Evolutionary conservation across 306 rosid species (phyloP).

Genomic region (Inga laurina): DNA sequence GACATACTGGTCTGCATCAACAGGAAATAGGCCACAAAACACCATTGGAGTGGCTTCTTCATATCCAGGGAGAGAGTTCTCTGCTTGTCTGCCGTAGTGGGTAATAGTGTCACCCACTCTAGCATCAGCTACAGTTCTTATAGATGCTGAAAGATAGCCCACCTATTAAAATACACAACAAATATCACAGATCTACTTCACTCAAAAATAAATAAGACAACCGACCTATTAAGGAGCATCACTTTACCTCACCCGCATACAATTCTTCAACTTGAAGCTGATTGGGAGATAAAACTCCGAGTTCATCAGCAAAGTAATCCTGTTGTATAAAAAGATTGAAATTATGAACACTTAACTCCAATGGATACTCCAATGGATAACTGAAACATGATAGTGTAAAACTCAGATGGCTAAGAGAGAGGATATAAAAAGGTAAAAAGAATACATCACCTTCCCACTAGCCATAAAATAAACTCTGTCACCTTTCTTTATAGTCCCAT

Average conservation of each 20-base stretch:
- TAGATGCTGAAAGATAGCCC: slow-evolving; percentile 92
- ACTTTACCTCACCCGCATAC: slow-evolving; percentile 86
- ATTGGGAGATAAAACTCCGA: slow-evolving; percentile 90
- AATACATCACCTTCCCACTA: slow-evolving; percentile 68
- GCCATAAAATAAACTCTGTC: slow-evolving; percentile 93
- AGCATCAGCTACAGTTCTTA: slow-evolving; percentile 96
- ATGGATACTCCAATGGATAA: neutral
- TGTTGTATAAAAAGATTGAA: slow-evolving; percentile 34
- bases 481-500: slow-evolving; percentile 90
- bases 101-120: slow-evolving; percentile 96
- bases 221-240: slow-evolving; percentile 24
- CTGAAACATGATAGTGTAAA: slow-evolving; percentile 11
- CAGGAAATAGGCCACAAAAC: slow-evolving; percentile 96
- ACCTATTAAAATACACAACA: slow-evolving; percentile 54
- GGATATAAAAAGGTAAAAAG: slow-evolving; percentile 18
- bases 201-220: neutral
- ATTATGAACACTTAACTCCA: slow-evolving; percentile 14
- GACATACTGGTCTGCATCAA: slow-evolving; percentile 93
- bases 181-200: slow-evolving; percentile 20
- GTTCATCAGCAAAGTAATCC: slow-evolving; percentile 91
- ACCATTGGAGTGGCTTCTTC: slow-evolving; percentile 97
- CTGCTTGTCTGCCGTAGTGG: slow-evolving; percentile 62
- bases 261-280: slow-evolving; percentile 76
- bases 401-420: slow-evolving; percentile 16
- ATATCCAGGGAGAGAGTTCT: slow-evolving; percentile 80